Base-by-base conservation (phyloP, 805 yeast species). In the Tetrapisispora iriomotensis region DNA sequence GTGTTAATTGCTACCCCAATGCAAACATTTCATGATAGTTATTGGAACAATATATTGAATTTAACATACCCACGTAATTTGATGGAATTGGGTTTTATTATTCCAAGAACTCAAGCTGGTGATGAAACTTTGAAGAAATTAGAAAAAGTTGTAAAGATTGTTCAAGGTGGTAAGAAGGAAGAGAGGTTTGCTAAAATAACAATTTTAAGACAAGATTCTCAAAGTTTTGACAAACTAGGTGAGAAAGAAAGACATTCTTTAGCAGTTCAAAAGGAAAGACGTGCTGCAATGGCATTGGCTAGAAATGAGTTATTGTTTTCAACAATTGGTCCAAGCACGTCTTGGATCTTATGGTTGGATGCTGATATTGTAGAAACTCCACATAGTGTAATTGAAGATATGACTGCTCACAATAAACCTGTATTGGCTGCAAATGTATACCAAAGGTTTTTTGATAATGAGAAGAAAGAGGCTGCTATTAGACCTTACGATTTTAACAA, bases 311-410 rank as follows among this genome's bases (percentile, higher is more conserved):
- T 92, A 42, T 69, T 92, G 36, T 86, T 87, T 64, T 82, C 96
- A 8, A 77, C 96, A 1, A 66, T 92, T 34, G 82, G 87, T 3
- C 94, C 96, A 17, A 75, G 82, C 49, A 87, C 94, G 2, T 77
- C 94, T 18, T 92, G 98, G 98, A 82, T 90, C 15, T 66, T 92
- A 37, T 92, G 99, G 99, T 67, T 92, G 49, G 99, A 92, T 62
- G 80, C 95, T 2, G 99, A 92, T 62, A 80, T 92, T 32, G 73
- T 88, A 25, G 99, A 92, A 62, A 75, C 95, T 5, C 95, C 96
- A 14, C 63, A 73, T 12, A 75, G 82, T 14, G 65, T 92, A 51
- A 74, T 92, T 45, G 94, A 92, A 65, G 97, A 90, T 57, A 64
- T 92, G 72, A 78, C 90, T 14, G 55, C 70, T 9, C 96, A 87